phyloP scores from a whole-genome alignment of 1,139 yeast species.

The Hyphopichia buzzinii region DNA sequence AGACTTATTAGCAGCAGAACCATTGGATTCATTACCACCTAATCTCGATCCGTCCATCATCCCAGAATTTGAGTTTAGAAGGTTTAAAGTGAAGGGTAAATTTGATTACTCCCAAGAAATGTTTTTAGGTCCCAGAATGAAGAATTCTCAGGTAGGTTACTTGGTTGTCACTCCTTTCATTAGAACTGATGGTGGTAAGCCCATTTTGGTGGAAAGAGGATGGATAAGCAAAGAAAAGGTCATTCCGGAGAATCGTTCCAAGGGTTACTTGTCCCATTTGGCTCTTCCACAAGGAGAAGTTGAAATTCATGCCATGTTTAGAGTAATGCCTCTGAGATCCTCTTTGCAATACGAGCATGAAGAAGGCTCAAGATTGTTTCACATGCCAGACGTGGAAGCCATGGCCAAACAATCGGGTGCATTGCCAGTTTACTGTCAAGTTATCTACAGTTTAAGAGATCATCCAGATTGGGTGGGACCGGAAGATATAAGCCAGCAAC shows the following conservation, averaged over 20 bases:
- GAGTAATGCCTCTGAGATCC: slow-evolving; percentile 70
- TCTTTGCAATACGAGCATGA: slow-evolving; percentile 77
- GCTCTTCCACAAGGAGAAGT: slow-evolving; percentile 76
- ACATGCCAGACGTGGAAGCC: slow-evolving; percentile 74
- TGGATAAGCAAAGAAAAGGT: slow-evolving; percentile 81
- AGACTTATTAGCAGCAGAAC: slow-evolving; percentile 70
- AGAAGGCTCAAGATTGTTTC: slow-evolving; percentile 56
- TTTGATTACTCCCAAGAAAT: slow-evolving; percentile 86
- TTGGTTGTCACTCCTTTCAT: slow-evolving; percentile 78
- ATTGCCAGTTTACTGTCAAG: slow-evolving; percentile 76
- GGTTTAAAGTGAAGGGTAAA: slow-evolving; percentile 69
- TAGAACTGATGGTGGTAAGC: slow-evolving; percentile 68
- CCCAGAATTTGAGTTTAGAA: slow-evolving; percentile 76
- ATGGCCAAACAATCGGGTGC: slow-evolving; percentile 73
- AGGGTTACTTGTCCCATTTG: slow-evolving; percentile 54
- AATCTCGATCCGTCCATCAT: slow-evolving; percentile 52
- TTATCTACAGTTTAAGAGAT: slow-evolving; percentile 62
- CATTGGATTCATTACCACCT: slow-evolving; percentile 66
- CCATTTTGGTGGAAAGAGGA: slow-evolving; percentile 82
- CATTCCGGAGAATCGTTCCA: slow-evolving; percentile 55
- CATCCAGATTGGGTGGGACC: slow-evolving; percentile 48
- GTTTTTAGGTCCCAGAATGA: slow-evolving; percentile 86
- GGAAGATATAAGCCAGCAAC: slow-evolving; percentile 11
- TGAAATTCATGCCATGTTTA: slow-evolving; percentile 68
- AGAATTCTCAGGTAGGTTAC: slow-evolving; percentile 77